Percentiles rank a stretch among this genome's conserved stretches.
Conservation (phyloP, 345 rosid genomes). For the Melastoma malabathricum region DNA sequence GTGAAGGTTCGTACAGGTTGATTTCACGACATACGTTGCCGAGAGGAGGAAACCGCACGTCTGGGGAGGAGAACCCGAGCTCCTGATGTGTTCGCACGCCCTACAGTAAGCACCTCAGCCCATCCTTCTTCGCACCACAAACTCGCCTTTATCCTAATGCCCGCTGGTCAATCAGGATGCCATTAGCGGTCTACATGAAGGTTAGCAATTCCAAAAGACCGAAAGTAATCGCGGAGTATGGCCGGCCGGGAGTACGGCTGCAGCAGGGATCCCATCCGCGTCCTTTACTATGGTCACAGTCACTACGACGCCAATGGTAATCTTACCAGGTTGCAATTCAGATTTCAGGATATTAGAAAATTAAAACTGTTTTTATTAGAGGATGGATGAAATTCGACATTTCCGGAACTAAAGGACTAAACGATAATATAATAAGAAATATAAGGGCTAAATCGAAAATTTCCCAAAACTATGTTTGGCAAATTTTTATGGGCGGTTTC, state of each 20-base stretch:
- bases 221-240: constrained; percentile 48
- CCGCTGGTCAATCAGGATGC: constrained; percentile 17
- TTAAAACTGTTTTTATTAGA: neutral
- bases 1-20: constrained; percentile 51
- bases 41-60: constrained; percentile 51
- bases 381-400: too few species aligned
- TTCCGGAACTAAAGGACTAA: too few species aligned
- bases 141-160: neutral
- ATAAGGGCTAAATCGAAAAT: constrained; percentile 25
- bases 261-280: constrained; percentile 35
- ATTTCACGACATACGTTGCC: constrained; percentile 38
- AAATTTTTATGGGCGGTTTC: too few species aligned
- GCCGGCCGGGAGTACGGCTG: constrained; percentile 50
- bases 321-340: too few species aligned
- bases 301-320: constrained; percentile 31
- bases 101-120: constrained; percentile 21
- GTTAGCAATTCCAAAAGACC: constrained; percentile 23
- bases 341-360: too few species aligned
- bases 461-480: too few species aligned
- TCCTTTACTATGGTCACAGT: constrained; percentile 48
- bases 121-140: neutral
- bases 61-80: constrained; percentile 77
- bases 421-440: too few species aligned
- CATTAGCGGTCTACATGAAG: constrained; percentile 46
- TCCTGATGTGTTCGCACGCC: constrained; percentile 62